Evolutionary conservation across 129 eudicot genomes (phyloP), one percentile per base, ranked within the genome.

Genomic region (Kitagawia praeruptora): DNA sequence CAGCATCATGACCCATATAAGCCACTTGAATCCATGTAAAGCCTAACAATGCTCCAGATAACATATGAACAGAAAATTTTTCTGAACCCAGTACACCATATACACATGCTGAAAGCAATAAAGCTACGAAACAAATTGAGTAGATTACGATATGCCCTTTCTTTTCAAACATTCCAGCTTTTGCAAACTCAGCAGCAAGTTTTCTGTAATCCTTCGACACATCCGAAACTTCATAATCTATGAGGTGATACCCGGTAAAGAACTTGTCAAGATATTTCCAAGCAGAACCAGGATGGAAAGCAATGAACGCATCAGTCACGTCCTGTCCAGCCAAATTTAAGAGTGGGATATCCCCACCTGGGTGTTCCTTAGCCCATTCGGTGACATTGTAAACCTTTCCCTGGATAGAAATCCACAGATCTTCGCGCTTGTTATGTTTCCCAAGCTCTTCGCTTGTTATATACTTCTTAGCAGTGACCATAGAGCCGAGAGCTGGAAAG

Each of bases 251-350:
- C 77, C 97, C 98, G 0, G 93, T 94, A 82, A 87, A 94, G 74
- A 87, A 85, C 44, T 82, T 86, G 80, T 88, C 92, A 0, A 94
- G 96, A 71, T 83, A 78, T 53, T 88, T 79, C 97, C 97, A 94
- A 18, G 97, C 93, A 8, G 89, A 44, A 14, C 93, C 97, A 0
- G 97, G 98, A 82, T 94, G 98, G 49, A 89, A 94, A 34, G 98
- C 98, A 48, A 94, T 90, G 86, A 94, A 94, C 2, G 98, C 97
- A 81, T 94, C 98, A 2, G 97, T 92, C 4, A 83, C 98, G 44
- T 94, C 98, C 75, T 94, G 92, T 28, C 98, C 98, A 18, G 96
- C 92, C 34, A 94, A 70, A 75, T 89, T 89, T 73, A 88, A 63
- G 31, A 94, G 88, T 0, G 87, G 86, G 54, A 76, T 70, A 78